Evolutionary conservation across 2,329 filamentous ascomycete species (phyloP).

Genomic region (Nothomitra cinnamomea): DNA sequence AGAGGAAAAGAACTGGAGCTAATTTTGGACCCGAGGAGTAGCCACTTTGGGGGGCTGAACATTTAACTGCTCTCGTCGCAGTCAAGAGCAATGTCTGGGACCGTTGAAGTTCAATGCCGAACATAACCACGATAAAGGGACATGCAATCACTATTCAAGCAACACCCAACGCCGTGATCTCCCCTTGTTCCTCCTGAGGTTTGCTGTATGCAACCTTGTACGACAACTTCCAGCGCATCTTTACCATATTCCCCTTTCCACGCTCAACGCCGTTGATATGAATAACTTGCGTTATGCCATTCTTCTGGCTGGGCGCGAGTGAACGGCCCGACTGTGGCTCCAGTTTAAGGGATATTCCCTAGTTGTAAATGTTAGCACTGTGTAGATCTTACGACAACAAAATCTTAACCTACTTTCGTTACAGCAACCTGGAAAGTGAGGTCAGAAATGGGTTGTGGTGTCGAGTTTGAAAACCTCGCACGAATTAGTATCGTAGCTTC

Average conservation of each 20-base stretch:
- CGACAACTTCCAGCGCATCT: conserved; percentile 75
- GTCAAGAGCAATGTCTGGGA: too few species aligned
- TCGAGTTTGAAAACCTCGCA: conserved; percentile 73
- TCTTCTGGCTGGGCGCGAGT: conserved; percentile 52
- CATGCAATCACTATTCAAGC: conserved; percentile 26
- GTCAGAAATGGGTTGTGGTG: conserved; percentile 51
- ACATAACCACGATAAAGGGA: background rate
- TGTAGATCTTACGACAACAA: background rate
- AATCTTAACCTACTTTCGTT: conserved; percentile 50
- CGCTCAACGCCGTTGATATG: conserved; percentile 56
- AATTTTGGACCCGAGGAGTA: too few species aligned
- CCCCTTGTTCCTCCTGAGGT: conserved; percentile 62
- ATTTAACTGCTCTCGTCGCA: too few species aligned
- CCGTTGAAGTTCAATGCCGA: too few species aligned
- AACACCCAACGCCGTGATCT: conserved; percentile 64
- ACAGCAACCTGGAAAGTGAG: conserved; percentile 86
- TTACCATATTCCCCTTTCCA: conserved; percentile 60
- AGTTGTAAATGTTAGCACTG: conserved; percentile 1
- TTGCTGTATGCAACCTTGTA: conserved; percentile 46
- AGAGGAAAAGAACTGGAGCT: too few species aligned
- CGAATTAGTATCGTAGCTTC: conserved; percentile 47
- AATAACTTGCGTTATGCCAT: conserved; percentile 70
- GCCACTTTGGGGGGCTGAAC: too few species aligned
- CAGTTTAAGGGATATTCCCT: conserved; percentile 69
- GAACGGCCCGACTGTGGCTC: conserved; percentile 70